Conservation (phyloP, 2,329 filamentous ascomycete genomes). For the Fusarium sp. region DNA sequence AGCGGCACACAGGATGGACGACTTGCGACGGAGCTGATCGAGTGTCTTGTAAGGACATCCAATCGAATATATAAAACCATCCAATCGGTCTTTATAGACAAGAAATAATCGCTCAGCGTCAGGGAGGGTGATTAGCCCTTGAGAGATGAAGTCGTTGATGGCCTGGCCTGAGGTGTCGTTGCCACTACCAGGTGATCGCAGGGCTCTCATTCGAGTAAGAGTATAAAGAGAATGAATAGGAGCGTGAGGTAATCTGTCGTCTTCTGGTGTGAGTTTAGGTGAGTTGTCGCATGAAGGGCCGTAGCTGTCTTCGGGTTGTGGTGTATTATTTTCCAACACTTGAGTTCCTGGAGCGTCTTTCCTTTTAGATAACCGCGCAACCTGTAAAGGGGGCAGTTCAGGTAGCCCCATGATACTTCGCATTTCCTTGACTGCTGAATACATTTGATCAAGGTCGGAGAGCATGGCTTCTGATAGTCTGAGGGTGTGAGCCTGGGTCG, state of each 20-base stretch:
- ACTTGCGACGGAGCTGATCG: constrained; percentile 65
- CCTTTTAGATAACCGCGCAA: constrained; percentile 27
- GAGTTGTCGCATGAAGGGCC: constrained; percentile 48
- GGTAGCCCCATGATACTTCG: constrained; percentile 42
- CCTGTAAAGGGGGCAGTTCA: constrained; percentile 40
- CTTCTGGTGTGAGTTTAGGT: constrained; percentile 48
- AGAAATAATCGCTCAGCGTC: constrained; percentile 65
- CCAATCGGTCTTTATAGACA: constrained; percentile 63
- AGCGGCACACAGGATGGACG: constrained; percentile 66
- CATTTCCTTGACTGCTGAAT: constrained; percentile 43
- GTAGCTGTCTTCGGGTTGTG: constrained; percentile 31
- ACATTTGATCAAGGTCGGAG: constrained; percentile 44
- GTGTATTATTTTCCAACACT: background rate
- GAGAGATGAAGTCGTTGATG: constrained; percentile 53
- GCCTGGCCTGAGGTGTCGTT: constrained; percentile 35
- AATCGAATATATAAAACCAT: constrained; percentile 65
- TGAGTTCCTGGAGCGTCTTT: constrained; percentile 14
- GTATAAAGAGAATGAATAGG: constrained; percentile 56
- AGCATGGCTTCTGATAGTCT: constrained; percentile 38
- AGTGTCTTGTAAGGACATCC: constrained; percentile 63
- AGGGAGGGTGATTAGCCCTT: constrained; percentile 57
- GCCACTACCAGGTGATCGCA: constrained; percentile 51
- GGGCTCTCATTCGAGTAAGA: constrained; percentile 53
- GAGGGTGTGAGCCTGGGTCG: background rate
- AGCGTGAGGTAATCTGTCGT: constrained; percentile 52